Conservation (phyloP, 148 eudicot species). For the Vaccinium darrowii region DNA sequence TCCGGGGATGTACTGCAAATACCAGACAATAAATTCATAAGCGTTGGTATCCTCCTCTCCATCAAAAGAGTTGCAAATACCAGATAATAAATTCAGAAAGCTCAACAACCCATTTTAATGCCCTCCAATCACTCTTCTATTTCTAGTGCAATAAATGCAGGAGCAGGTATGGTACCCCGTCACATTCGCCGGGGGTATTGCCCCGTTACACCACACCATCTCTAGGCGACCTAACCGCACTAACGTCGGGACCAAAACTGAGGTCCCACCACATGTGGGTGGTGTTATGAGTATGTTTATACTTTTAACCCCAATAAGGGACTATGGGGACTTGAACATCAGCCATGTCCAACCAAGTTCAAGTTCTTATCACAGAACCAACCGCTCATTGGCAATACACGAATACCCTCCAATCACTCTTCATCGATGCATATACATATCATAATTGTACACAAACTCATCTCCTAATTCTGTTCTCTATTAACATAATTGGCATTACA, state of each 20-base stretch:
- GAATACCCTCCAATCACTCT: too few species aligned
- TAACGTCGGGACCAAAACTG: neutral
- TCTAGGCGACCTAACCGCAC: neutral
- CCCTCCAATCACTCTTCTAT: neutral
- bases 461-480: neutral
- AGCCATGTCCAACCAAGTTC: neutral
- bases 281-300: neutral
- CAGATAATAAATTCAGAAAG: neutral
- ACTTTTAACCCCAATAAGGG: neutral
- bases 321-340: neutral
- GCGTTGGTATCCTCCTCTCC: neutral
- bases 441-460: neutral
- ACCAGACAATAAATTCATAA: neutral
- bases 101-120: neutral
- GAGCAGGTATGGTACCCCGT: neutral
- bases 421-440: neutral
- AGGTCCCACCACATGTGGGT: neutral
- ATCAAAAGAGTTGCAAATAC: slow-evolving; percentile 27
- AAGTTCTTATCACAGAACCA: neutral
- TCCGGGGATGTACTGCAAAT: slow-evolving; percentile 79
- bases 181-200: neutral
- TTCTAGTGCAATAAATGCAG: too few species aligned
- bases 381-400: neutral
- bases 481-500: neutral
- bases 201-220: neutral